Evolutionary conservation across 1,284 basidiomycete genomes (phyloP), one percentile per base, ranked within the genome.

Genomic region (Grifola frondosa): DNA sequence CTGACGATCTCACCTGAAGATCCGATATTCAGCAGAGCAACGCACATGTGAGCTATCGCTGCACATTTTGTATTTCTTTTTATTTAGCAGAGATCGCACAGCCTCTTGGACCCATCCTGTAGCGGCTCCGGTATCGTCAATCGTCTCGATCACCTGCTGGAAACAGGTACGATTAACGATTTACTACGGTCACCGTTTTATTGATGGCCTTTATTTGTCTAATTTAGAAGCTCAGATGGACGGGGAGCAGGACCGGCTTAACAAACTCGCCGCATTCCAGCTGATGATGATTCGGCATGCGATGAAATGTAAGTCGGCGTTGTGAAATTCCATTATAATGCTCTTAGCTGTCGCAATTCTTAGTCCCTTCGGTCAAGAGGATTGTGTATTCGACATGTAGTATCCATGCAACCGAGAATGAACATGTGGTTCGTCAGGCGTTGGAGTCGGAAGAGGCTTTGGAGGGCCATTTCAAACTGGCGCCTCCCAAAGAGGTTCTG

Each of bases 351-450:
- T 28, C 19, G 9, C 4, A 3, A 7, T 11, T n/a, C 9, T 62
- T 60, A 72, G 89, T 91, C 57, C 77, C 77, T 0, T 59, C 66
- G 2, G 77, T 77, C 3, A 54, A 74, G 40, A 83, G 80, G 52
- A 89, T 98, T 46, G 93, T 95, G 13, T 99, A 99, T 67, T 98
- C 94, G 16, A 99, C 96, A 10, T 98, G 96, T 65, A 96, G 92
- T 47, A 75, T 97, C 34, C 88, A 99, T 64, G 78, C 86, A 6
- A 78, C 79, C 37, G 97, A 99, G 62, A 96, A 99, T 66, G 97
- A 99, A 56, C 71, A 75, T 15, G 89, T 92, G 24, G 84, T 91
- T 2, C 69, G 80, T n/a, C 71, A 77, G 40, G 85, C 86, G 1
- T 73, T 97, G 25, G 69, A 70, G 37, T 85, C 84, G 17, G 74